A percentile compares a stretch with the other conserved stretches of the same genome.
phyloP scores from a whole-genome alignment of 2,329 filamentous ascomycete genomes.

The Pyricularia grisea region DNA sequence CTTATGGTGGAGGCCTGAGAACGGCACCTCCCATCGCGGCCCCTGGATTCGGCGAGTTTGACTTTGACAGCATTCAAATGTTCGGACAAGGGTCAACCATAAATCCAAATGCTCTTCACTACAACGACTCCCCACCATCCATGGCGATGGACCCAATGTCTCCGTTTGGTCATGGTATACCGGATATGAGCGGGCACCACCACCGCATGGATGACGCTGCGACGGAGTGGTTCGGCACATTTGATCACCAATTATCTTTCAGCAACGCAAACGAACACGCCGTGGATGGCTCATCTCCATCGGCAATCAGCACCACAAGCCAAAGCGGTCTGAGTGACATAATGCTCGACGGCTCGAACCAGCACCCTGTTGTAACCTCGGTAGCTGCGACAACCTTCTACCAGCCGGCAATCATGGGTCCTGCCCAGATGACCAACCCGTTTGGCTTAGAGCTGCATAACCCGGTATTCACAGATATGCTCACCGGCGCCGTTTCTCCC shows the following conservation, averaged over 20 bases:
- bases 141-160: constrained; percentile 46
- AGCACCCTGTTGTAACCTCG: constrained; percentile 46
- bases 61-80: constrained; percentile 55
- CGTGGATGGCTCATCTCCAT: constrained; percentile 88
- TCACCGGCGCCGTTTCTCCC: constrained; percentile 65
- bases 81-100: constrained; percentile 63
- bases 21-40: constrained; percentile 64
- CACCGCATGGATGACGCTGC: constrained; percentile 55
- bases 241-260: constrained; percentile 69
- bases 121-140: constrained; percentile 66
- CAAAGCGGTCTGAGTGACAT: constrained; percentile 86
- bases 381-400: constrained; percentile 52
- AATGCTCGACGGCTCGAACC: constrained; percentile 75
- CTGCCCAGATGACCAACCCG: constrained; percentile 50
- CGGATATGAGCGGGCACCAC: constrained; percentile 47
- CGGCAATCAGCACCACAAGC: constrained; percentile 89
- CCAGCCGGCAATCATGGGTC: constrained; percentile 58
- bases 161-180: constrained; percentile 31
- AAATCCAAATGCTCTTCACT: constrained; percentile 70
- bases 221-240: constrained; percentile 74
- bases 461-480: constrained; percentile 68
- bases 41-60: constrained; percentile 53
- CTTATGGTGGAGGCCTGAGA: constrained; percentile 54
- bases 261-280: constrained; percentile 59
- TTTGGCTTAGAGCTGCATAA: constrained; percentile 69